These are phyloP conservation scores for Tetrapyrgos nigripes DNA, from an alignment of 1,284 basidiomycete species.

Conservation along the genomic window DNA sequence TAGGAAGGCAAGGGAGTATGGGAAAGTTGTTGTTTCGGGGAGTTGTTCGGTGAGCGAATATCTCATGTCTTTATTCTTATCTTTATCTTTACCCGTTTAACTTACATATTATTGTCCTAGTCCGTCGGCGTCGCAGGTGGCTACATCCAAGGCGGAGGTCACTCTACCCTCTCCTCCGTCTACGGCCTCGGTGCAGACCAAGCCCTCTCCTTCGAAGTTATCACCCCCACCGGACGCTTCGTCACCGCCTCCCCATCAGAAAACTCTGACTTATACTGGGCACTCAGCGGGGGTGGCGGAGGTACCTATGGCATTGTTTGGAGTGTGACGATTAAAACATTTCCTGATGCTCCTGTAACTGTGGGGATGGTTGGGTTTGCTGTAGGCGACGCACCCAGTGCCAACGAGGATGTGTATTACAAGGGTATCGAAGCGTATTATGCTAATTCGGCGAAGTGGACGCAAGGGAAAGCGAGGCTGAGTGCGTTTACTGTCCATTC, in stretches of 20 bases:
- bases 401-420: conserved; percentile 17
- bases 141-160: conserved; percentile 14
- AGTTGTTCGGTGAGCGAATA: conserved; percentile 33
- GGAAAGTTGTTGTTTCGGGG: conserved; percentile 27
- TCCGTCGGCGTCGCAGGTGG: conserved; percentile 12
- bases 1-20: conserved; percentile 17
- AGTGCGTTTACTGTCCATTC: not conserved
- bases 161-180: not conserved
- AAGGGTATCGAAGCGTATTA: conserved; percentile 19
- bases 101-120: conserved; percentile 11
- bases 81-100: not conserved
- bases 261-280: conserved; percentile 5
- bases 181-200: conserved; percentile 10
- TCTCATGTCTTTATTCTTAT: conserved; percentile 5
- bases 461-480: not conserved
- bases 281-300: conserved; percentile 5
- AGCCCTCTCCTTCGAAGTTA: not conserved
- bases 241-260: not conserved
- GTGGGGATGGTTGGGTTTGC: conserved; percentile 5
- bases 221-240: not conserved
- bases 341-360: conserved; percentile 15
- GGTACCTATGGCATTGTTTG: conserved; percentile 6
- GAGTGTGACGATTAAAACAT: not conserved
- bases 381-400: not conserved
- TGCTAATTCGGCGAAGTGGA: not conserved